These are phyloP conservation scores for Miscanthus sacchariflorus DNA, from an alignment of 202 grass and related monocot species.

Conservation along the genomic window DNA sequence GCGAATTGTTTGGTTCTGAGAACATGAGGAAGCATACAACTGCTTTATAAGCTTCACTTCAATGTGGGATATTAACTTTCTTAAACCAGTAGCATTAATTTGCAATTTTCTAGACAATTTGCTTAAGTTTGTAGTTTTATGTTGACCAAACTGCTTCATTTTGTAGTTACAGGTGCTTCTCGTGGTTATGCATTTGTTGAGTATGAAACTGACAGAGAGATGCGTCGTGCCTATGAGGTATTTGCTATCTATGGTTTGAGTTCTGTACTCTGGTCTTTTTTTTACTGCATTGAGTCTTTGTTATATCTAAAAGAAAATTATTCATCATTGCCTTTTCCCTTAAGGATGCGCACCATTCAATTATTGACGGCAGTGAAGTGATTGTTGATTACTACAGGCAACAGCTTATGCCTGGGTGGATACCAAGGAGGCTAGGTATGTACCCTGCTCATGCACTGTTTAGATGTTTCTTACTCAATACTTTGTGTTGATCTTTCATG, in stretches of 20 bases:
- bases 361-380: conserved; percentile 89
- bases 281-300: background rate
- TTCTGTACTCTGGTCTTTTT: conserved; percentile 10
- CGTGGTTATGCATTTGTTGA: conserved; percentile 94
- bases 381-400: conserved; percentile 96
- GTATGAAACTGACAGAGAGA: conserved; percentile 87
- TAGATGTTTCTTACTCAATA: background rate
- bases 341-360: conserved; percentile 87
- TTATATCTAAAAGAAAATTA: conserved; percentile 15
- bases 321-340: conserved; percentile 22
- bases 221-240: conserved; percentile 88
- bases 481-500: conserved; percentile 29
- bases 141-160: background rate
- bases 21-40: background rate
- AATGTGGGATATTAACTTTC: background rate
- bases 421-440: conserved; percentile 88
- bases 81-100: background rate
- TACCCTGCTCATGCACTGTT: background rate
- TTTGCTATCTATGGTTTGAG: background rate
- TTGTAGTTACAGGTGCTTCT: conserved; percentile 92
- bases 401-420: conserved; percentile 97
- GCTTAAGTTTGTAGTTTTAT: background rate
- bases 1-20: background rate
- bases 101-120: background rate
- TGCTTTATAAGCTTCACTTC: background rate